A percentile compares a stretch with the other conserved stretches of the same genome.
phyloP scores from a whole-genome alignment of 495 filamentous ascomycete genomes.

The Aspergillus kassunensis region DNA sequence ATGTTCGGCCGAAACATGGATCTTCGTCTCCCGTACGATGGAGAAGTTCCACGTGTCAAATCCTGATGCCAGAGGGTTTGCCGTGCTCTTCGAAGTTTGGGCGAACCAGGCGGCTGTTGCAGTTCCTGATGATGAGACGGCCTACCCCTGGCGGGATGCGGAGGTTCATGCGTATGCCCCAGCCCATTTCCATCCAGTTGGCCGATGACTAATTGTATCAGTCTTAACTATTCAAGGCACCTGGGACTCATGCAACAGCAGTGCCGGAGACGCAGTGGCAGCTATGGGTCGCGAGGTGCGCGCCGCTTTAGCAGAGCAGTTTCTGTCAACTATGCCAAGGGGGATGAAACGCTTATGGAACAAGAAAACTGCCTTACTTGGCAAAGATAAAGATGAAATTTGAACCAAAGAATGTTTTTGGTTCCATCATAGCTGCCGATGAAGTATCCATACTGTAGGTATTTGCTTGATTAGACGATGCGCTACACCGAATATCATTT shows the following conservation, averaged over 20 bases:
- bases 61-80: not conserved
- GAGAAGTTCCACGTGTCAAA: not conserved
- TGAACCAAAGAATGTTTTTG: constrained; percentile 51
- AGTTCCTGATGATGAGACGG: not conserved
- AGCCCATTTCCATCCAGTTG: not conserved
- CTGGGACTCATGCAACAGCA: not conserved
- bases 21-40: not conserved
- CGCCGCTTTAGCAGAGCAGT: not conserved
- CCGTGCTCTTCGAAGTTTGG: not conserved
- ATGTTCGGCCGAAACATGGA: not conserved
- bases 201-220: not conserved
- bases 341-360: constrained; percentile 50
- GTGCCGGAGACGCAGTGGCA: not conserved
- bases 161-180: not conserved
- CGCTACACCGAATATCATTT: no score
- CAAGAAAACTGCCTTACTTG: constrained; percentile 38
- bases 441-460: not conserved
- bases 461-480: not conserved
- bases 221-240: not conserved
- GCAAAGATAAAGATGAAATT: constrained; percentile 50
- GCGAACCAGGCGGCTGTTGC: not conserved
- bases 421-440: not conserved
- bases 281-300: not conserved
- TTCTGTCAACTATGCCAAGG: constrained; percentile 56
- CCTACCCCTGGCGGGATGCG: not conserved